Evolutionary conservation across 1,284 basidiomycete genomes (phyloP).

Genomic region (Pseudozyma thailandica): DNA sequence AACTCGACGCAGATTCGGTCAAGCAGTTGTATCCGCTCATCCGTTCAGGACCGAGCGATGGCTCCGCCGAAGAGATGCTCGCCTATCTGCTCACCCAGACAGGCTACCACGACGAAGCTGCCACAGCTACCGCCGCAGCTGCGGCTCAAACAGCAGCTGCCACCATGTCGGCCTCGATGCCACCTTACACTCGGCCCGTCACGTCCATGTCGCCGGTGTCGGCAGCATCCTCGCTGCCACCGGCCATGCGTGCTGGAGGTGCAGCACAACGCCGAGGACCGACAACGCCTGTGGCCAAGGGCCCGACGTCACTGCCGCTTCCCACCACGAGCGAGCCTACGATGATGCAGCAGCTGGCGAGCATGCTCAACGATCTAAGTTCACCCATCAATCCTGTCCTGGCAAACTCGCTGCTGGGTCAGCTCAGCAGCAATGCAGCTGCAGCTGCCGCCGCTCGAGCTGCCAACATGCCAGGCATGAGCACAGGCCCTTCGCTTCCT

Average conservation of each 20-base stretch:
- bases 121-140: constrained; percentile 34
- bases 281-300: constrained; percentile 18
- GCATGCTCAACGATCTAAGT: constrained; percentile 50
- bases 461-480: constrained; percentile 28
- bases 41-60: constrained; percentile 41
- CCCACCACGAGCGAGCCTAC: constrained; percentile 45
- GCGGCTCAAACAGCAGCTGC: constrained; percentile 31
- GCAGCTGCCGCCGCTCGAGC: constrained; percentile 33
- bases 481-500: constrained; percentile 16
- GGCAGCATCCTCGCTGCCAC: constrained; percentile 5
- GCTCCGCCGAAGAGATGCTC: constrained; percentile 42
- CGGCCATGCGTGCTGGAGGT: constrained; percentile 11
- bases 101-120: constrained; percentile 46
- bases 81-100: constrained; percentile 39
- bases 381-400: constrained; percentile 44
- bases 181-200: constrained; percentile 16
- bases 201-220: constrained; percentile 6
- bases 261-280: constrained; percentile 21
- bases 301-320: constrained; percentile 37
- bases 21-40: constrained; percentile 27
- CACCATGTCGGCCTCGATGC: constrained; percentile 29
- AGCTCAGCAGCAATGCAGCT: constrained; percentile 48
- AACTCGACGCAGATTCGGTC: constrained; percentile 41
- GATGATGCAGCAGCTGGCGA: constrained; percentile 52
- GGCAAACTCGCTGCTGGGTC: constrained; percentile 43